These are phyloP conservation scores for Fistulifera pelliculosa DNA, from an alignment of 108 stramenopile species.

Conservation along the genomic window DNA sequence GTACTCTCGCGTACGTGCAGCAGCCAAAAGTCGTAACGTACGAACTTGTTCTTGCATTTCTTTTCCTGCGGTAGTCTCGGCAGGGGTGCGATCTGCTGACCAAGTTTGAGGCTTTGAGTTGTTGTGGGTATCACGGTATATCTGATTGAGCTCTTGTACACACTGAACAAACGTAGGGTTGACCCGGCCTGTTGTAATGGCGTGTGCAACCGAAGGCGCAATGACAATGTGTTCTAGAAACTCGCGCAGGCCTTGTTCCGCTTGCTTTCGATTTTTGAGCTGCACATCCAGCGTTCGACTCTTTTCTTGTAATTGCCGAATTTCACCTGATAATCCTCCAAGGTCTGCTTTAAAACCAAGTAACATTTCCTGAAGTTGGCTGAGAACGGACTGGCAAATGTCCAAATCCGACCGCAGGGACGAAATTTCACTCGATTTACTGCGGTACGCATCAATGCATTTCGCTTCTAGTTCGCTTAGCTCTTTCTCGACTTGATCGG, in stretches of 20 bases:
- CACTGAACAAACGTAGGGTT: constrained; percentile 80
- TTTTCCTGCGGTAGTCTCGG: constrained; percentile 76
- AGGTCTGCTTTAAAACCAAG: constrained; percentile 98
- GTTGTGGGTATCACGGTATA: constrained; percentile 71
- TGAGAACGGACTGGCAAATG: constrained; percentile 87
- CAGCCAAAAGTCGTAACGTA: constrained; percentile 82
- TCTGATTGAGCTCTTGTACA: constrained; percentile 83
- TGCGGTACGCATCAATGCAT: constrained; percentile 66
- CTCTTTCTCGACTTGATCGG: constrained; percentile 70
- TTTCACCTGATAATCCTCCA: constrained; percentile 93
- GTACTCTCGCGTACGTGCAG: constrained; percentile 77
- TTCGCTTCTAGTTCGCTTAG: constrained; percentile 54
- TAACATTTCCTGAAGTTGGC: constrained; percentile 93
- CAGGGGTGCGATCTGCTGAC: constrained; percentile 47
- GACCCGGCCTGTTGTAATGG: constrained; percentile 86
- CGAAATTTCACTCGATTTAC: constrained; percentile 51
- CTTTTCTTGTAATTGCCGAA: constrained; percentile 92
- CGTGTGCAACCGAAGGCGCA: constrained; percentile 69
- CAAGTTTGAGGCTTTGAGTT: constrained; percentile 34
- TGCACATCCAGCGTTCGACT: constrained; percentile 76
- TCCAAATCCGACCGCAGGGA: constrained; percentile 74
- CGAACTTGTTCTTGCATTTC: constrained; percentile 86
- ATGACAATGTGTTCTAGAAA: constrained; percentile 91
- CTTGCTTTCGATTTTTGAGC: constrained; percentile 84
- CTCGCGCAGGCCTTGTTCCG: constrained; percentile 77